Percentiles rank a stretch among this genome's conserved stretches.
Conservation (phyloP, 2,329 filamentous ascomycete genomes). For the Didymella segeticola region DNA sequence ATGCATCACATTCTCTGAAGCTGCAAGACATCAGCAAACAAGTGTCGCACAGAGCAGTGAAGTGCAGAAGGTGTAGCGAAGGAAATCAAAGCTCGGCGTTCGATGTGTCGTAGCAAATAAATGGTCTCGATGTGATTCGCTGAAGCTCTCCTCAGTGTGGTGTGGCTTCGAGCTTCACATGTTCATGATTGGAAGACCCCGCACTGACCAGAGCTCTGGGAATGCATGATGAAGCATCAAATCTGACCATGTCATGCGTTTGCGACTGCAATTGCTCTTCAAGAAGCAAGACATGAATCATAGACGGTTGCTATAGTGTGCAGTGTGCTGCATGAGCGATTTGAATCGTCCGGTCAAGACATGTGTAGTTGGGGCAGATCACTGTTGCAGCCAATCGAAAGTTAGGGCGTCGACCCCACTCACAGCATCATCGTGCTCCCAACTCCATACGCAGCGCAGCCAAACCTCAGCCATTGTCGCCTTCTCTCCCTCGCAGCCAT, state of each 20-base stretch:
- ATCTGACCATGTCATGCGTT: background rate
- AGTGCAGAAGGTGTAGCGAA: conserved; percentile 14
- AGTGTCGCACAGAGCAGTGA: conserved; percentile 6
- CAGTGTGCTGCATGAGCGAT: conserved; percentile 10
- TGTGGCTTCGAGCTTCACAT: conserved; percentile 34
- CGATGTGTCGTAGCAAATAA: conserved; percentile 24
- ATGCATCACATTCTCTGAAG: conserved; percentile 3
- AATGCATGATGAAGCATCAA: conserved; percentile 1
- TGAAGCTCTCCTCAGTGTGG: conserved; percentile 17
- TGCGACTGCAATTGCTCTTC: background rate
- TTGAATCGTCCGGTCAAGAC: conserved; percentile 12
- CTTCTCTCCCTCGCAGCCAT: conserved; percentile 19
- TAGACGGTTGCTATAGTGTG: background rate
- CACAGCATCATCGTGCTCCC: conserved; percentile 41
- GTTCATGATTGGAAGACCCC: conserved; percentile 29
- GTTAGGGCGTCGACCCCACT: conserved; percentile 37
- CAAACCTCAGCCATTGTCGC: conserved; percentile 38
- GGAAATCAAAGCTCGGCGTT: conserved; percentile 1
- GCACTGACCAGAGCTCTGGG: conserved; percentile 22
- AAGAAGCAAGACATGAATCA: background rate
- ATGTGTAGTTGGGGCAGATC: conserved; percentile 12
- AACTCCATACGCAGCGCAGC: conserved; percentile 23
- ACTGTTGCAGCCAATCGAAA: conserved; percentile 13
- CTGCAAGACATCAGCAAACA: conserved; percentile 3
- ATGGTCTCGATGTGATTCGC: conserved; percentile 27